These are phyloP conservation scores for Akanthomyces dipterigenus DNA, from an alignment of 2,329 filamentous ascomycete genomes.

Conservation along the genomic window DNA sequence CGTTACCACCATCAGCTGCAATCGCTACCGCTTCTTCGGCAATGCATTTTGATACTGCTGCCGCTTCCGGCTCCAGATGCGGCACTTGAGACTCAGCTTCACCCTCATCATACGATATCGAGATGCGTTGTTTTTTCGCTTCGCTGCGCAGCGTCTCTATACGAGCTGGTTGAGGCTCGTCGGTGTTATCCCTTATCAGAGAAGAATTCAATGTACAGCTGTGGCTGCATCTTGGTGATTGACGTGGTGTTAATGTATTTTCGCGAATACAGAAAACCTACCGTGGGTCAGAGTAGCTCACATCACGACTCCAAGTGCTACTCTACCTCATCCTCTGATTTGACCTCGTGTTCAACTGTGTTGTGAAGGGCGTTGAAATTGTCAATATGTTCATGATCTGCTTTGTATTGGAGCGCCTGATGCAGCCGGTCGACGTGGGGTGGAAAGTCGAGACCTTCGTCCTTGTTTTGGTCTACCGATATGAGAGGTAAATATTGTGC, in stretches of 20 bases:
- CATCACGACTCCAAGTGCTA: background rate
- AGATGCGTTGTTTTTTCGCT: background rate
- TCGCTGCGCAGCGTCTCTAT: too few relatives aligned
- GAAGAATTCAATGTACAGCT: background rate
- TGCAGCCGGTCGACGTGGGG: slow-evolving; percentile 17
- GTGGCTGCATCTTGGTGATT: background rate
- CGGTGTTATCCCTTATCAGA: background rate
- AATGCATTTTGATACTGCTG: too few relatives aligned
- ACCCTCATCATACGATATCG: background rate
- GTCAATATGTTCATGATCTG: slow-evolving; percentile 18
- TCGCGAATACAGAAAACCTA: background rate
- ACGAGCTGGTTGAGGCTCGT: background rate
- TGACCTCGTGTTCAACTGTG: accelerated
- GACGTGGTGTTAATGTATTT: background rate
- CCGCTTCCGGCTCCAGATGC: background rate
- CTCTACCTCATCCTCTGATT: background rate
- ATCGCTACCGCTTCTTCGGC: too few relatives aligned
- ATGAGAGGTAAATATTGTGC: slow-evolving; percentile 26
- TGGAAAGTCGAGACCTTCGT: slow-evolving; percentile 24
- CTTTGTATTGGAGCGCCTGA: slow-evolving; percentile 20
- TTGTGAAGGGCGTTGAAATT: background rate
- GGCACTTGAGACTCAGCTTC: background rate
- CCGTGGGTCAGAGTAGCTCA: background rate
- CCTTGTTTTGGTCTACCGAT: slow-evolving; percentile 17
- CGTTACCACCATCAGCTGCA: background rate